Evolutionary conservation across 2,329 filamentous ascomycete genomes (phyloP), one percentile per base, ranked within the genome.

Genomic region (Diaporthe capsici): DNA sequence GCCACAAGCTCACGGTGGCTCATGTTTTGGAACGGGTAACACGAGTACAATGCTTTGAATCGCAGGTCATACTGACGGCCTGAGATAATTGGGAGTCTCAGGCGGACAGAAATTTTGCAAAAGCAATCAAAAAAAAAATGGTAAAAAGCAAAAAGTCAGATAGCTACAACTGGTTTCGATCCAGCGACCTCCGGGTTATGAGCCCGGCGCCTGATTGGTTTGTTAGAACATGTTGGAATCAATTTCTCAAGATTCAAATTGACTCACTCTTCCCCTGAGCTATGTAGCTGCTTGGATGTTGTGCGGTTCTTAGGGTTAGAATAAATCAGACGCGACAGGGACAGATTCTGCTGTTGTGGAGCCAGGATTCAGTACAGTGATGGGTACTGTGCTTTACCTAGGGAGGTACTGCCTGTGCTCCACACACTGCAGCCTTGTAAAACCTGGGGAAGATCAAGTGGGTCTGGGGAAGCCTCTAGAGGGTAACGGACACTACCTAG

Each of bases 171-270:
- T 75, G 75, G 75, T 76, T 76, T 76, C 75, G 75, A 76, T 76
- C 75, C 75, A 75, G 71, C 73, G 75, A 72, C 75, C 75, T 76
- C 75, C 75, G 75, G 75, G 75, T 76, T 76, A 76, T 76, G 75
- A 76, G 75, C 75, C 75, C 75, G 75, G 75, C 75, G 75, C 74
- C 72, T 74, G 31, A 31, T 34, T 47, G 17, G 2, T 8, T 39
- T 58, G 61, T 74, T 60, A 74, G 72, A 47, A 51, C 7, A 39
- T 51, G 51, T 34, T 20, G 51, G 17, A 13, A 31, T 20, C 20
- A 25, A 58, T 44, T 65, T 58, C n/a, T 10, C 8, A n/a, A 47
- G 44, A 44, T 15, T 7, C 9, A 73, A 58, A 39, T 55, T 47
- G 28, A 74, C 72, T 70, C 61, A 74, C 75, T 76, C 75, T 76